Percentiles rank a stretch among this genome's conserved stretches.
Conservation (phyloP, 805 yeast species). For the Maudiozyma saulgeensis region DNA sequence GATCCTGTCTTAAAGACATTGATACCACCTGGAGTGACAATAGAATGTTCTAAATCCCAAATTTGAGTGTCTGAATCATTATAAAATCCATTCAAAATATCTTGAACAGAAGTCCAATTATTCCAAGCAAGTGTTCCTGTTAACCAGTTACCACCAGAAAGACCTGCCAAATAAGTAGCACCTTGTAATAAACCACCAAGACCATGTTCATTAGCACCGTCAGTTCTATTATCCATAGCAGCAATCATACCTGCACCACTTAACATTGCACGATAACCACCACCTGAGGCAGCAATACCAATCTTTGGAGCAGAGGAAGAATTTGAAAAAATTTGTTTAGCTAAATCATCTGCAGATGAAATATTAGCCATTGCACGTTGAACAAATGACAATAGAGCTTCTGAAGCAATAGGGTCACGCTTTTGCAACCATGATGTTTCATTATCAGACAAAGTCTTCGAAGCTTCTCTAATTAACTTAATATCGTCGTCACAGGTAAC, state of each 20-base stretch:
- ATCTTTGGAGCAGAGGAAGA: slow-evolving; percentile 34
- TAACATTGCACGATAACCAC: slow-evolving; percentile 87
- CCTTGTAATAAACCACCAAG: slow-evolving; percentile 69
- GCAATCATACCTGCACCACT: slow-evolving; percentile 76
- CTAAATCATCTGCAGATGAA: slow-evolving; percentile 6
- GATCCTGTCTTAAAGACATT: slow-evolving; percentile 42
- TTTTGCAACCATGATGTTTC: slow-evolving; percentile 44
- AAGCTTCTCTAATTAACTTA: slow-evolving; percentile 38
- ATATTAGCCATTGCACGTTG: slow-evolving; percentile 29
- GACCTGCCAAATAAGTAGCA: slow-evolving; percentile 61
- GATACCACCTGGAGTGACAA: slow-evolving; percentile 54
- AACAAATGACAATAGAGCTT: slow-evolving; percentile 37
- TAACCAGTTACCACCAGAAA: slow-evolving; percentile 83
- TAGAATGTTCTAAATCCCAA: slow-evolving; percentile 61
- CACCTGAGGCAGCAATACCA: slow-evolving; percentile 67
- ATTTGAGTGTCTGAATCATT: slow-evolving; percentile 33
- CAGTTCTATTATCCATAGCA: slow-evolving; percentile 72
- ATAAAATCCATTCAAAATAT: slow-evolving; percentile 34
- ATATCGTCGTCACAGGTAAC: slow-evolving; percentile 41
- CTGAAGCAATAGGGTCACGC: slow-evolving; percentile 37
- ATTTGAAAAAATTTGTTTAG: slow-evolving; percentile 15
- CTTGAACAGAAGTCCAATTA: slow-evolving; percentile 64
- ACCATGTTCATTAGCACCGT: slow-evolving; percentile 42
- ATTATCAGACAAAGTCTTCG: slow-evolving; percentile 29
- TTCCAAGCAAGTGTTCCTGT: slow-evolving; percentile 59